Evolutionary conservation across 1,284 basidiomycete species (phyloP), one percentile per base, ranked within the genome.

Genomic region (Ceratobasidium sp.): DNA sequence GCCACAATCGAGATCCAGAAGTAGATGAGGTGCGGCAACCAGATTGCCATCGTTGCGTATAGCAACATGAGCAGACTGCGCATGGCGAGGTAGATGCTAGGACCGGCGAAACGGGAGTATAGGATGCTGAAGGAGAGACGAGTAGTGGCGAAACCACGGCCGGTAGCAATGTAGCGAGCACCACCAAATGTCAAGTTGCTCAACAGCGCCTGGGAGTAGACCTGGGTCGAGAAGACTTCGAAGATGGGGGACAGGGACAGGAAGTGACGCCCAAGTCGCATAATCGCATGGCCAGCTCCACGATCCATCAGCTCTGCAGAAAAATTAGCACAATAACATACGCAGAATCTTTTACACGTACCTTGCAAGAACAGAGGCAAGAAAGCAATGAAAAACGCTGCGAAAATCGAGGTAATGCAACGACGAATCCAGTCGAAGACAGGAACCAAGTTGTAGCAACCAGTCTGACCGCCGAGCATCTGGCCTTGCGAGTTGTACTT

Each of bases 301-400:
- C 94, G 89, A 78, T 97, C 96, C 47, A 94, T 91, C 58, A 98
- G 83, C 83, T 98, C 95, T 94, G 73, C 70, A 68, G 29, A 27
- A 69, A 32, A 25, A 38, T 43, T 20, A 56, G 38, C 50, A 53
- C 55, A 77, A 38, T 31, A 25, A 22, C 34, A n/a, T 29, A 15
- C 35, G 64, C 8, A 52, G 43, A 12, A 86, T 85, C 12, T 60
- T 27, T n/a, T 12, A 22, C 13, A 76, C 82, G 65, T 75, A 93
- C 92, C 92, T 86, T 97, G 95, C 70, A 98, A 82, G 86, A 98
- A 97, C 52, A 97, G 82, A 0, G 94, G 94, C 75, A 96, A 82
- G 83, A 95, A 96, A 8, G 94, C 87, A 73, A 97, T 96, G 86
- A 94, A 91, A 84, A 97, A 97, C 73, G 97, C 95, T 79, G 97